phyloP scores from a whole-genome alignment of 257 asterid genomes.

The Linaria vulgaris region DNA sequence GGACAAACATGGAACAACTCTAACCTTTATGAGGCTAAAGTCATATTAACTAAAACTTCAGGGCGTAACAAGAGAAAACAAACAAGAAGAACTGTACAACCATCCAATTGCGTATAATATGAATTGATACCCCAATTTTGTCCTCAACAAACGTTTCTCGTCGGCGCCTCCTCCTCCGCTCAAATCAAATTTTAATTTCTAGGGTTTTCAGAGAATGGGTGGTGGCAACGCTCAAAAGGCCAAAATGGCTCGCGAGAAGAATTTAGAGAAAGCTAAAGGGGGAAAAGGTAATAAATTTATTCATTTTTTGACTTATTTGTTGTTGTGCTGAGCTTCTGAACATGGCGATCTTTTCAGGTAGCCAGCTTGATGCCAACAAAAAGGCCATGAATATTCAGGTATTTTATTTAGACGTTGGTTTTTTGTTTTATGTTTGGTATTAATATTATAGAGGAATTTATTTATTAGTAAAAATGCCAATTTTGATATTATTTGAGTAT shows the following conservation, averaged over 20 bases:
- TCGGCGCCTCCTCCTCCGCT: slow-evolving; percentile 26
- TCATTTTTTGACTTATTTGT: not conserved
- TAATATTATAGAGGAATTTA: not conserved
- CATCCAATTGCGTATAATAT: no score
- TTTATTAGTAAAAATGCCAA: no score
- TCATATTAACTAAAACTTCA: slow-evolving; percentile 17
- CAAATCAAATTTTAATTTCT: slow-evolving; percentile 19
- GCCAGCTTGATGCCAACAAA: slow-evolving; percentile 54
- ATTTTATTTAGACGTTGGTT: not conserved
- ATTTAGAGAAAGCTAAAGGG: slow-evolving; percentile 64
- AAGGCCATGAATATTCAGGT: slow-evolving; percentile 57
- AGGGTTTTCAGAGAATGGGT: slow-evolving; percentile 49
- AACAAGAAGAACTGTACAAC: not conserved
- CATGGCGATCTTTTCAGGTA: slow-evolving; percentile 36
- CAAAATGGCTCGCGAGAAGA: slow-evolving; percentile 88
- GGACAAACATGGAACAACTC: not conserved
- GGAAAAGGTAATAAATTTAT: slow-evolving; percentile 43
- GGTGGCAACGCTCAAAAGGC: slow-evolving; percentile 87
- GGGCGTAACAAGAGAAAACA: not conserved
- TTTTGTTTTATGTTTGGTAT: not conserved
- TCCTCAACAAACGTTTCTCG: slow-evolving; percentile 11
- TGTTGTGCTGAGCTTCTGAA: slow-evolving; percentile 23
- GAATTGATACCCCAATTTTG: slow-evolving; percentile 2
- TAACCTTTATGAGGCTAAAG: slow-evolving; percentile 3
- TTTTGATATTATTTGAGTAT: no score